Evolutionary conservation across 2,329 filamentous ascomycete species (phyloP), one percentile per base, ranked within the genome.

Genomic region (Colletotrichum siamense): DNA sequence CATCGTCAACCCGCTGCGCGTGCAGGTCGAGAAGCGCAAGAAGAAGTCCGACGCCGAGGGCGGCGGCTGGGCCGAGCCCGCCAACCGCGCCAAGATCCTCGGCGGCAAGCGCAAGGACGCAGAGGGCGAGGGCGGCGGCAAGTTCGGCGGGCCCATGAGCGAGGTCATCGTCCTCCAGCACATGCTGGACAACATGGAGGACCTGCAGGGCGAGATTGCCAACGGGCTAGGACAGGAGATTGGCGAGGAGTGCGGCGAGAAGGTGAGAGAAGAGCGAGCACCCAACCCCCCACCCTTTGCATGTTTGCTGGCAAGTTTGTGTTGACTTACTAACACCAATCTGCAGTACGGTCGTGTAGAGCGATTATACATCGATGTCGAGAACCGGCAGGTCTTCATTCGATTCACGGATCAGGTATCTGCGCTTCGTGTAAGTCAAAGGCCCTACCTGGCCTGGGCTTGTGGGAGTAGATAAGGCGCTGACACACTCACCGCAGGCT

Each of bases 391-490:
- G 69, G 97, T 99, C 6, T 99, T 98, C 84, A 95, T 99, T 84
- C 95, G 98, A 83, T 99, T 99, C 82, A 96, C 95, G 3, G 94
- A 94, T 79, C 92, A 94, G 80, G 88, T 99, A 70, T 97, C 95
- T 62, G 97, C 96, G 16, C 86, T 99, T 74, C 91, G 96, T 80
- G 95, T 96, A 89, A 87, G 93, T 90, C 59, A 57, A 22, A 49
- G 6, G n/a, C 44, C n/a, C 44, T 49, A 22, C 44, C n/a, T 49
- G n/a, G n/a, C 4, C 44, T 13, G n/a, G 44, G 10, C n/a, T 49
- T 8, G 44, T 22, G n/a, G 7, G 44, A 49, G n/a, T 49, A 49
- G 8, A 3, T 64, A 12, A 12, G 2, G 28, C 36, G 5, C 30
- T 55, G 18, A 59, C 39, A 49, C 5, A 6, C 52, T 69, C 61